These are phyloP conservation scores for Massariosphaeria phaeospora DNA, from an alignment of 495 filamentous ascomycete species.

Conservation along the genomic window DNA sequence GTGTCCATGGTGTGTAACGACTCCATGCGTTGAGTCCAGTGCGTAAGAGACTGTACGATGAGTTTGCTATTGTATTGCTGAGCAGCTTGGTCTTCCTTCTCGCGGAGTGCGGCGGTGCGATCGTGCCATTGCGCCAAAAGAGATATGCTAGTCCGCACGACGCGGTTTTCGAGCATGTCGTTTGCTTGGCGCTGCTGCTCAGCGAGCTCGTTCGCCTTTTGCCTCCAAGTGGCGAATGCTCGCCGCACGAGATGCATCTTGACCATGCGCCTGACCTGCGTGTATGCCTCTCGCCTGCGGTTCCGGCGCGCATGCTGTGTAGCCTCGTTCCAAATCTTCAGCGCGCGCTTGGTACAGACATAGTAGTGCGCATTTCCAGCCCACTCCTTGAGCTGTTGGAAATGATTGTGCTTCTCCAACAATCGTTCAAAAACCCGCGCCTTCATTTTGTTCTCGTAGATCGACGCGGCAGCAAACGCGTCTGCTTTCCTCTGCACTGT, in stretches of 20 bases:
- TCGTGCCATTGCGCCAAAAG: constrained; percentile 17
- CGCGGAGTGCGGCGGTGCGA: not conserved
- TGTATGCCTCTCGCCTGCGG: constrained; percentile 57
- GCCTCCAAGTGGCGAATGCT: constrained; percentile 46
- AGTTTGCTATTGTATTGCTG: not conserved
- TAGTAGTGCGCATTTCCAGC: constrained; percentile 56
- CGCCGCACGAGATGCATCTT: constrained; percentile 56
- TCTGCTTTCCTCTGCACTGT: constrained; percentile 3
- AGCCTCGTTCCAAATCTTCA: constrained; percentile 54
- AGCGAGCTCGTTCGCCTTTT: constrained; percentile 37
- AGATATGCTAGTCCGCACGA: constrained; percentile 27
- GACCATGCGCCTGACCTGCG: constrained; percentile 49
- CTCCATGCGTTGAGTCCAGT: constrained; percentile 4
- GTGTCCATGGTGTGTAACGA: constrained; percentile 11
- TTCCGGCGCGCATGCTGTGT: constrained; percentile 49
- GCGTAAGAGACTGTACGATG: not conserved
- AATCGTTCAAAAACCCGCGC: constrained; percentile 49
- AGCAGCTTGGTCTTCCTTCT: constrained; percentile 4
- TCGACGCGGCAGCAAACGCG: constrained; percentile 46
- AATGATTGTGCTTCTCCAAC: constrained; percentile 45
- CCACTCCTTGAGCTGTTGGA: constrained; percentile 50
- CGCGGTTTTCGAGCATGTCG: constrained; percentile 34
- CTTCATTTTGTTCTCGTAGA: constrained; percentile 50
- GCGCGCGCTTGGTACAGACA: constrained; percentile 49
- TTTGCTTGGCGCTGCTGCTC: constrained; percentile 46